A percentile compares a stretch with the other conserved stretches of the same genome.
These are phyloP conservation scores for Spergularia azorica DNA, from an alignment of 179 eudicot species.

Conservation along the genomic window DNA sequence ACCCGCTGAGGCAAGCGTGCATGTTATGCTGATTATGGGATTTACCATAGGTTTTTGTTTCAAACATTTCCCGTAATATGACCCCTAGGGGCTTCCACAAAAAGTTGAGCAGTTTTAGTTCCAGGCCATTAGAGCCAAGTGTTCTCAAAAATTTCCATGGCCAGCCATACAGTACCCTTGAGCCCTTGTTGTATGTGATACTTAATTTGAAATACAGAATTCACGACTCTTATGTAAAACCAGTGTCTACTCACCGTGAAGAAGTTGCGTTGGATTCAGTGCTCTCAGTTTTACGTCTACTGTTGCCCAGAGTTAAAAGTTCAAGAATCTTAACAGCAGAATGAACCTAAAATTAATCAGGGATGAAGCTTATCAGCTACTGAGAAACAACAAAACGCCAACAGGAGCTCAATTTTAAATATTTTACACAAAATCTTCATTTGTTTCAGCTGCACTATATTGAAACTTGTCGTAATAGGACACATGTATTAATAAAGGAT, in stretches of 20 bases:
- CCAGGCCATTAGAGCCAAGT: too few relatives aligned
- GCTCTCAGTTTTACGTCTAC: slow-evolving; percentile 85
- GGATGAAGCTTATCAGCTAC: not conserved
- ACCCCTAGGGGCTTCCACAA: too few relatives aligned
- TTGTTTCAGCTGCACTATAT: not conserved
- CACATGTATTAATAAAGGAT: not conserved
- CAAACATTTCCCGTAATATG: too few relatives aligned
- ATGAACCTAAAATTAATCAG: slow-evolving; percentile 51
- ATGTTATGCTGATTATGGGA: too few relatives aligned
- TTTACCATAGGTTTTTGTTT: too few relatives aligned
- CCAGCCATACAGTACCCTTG: not conserved
- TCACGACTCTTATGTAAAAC: not conserved
- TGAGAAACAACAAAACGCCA: not conserved
- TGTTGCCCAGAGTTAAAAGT: slow-evolving; percentile 78
- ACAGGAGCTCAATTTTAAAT: not conserved
- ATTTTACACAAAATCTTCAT: not conserved
- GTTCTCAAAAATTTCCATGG: too few relatives aligned
- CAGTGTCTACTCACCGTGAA: slow-evolving; percentile 63
- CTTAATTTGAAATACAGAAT: not conserved
- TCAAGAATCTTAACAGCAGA: slow-evolving; percentile 85
- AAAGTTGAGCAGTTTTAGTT: too few relatives aligned
- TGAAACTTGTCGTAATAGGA: slow-evolving; percentile 7
- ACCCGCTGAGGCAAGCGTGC: too few relatives aligned
- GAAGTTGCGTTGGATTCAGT: slow-evolving; percentile 82
- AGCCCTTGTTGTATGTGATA: too few relatives aligned